Evolutionary conservation across 352 stramenopile genomes (phyloP), one percentile per base, ranked within the genome.

Genomic region (Phytopythium cucurbitacearum): DNA sequence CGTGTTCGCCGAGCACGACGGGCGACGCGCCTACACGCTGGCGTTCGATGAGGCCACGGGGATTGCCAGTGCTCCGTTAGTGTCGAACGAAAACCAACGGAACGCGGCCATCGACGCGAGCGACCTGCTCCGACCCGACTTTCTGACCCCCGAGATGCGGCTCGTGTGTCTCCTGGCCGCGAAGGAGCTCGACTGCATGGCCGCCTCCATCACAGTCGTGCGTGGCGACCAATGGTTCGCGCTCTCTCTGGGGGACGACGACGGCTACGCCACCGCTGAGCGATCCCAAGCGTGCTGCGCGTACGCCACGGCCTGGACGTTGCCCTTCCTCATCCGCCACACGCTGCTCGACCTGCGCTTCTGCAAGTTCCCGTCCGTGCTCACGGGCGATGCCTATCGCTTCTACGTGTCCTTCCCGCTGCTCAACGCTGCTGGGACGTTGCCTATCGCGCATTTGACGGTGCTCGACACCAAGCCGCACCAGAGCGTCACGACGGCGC

Each of bases 401-500:
- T 84, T 79, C 15, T 86, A 78, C 61, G 59, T 78, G 28, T 69
- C 53, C 2, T 73, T 80, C 40, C 74, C 71, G 9, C 82, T 85
- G 44, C 12, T 63, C 6, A 49, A 54, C 10, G 45, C 54, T 3
- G 16, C 57, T 10, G 62, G 51, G 0, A 45, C 69, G 5, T 64
- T 56, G 0, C 46, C 52, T 37, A 64, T 85, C 9, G 73, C 73
- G 5, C 59, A 71, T 50, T 60, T 87, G 7, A 80, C 64, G 36
- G 59, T 86, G 8, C 45, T 77, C 13, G 75, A 84, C 52, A 62
- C 37, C 4, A 76, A 71, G 15, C 72, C 72, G 1, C 53, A 56
- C 16, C 79, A 76, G n/a, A 69, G 55, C 10, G 61, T 86, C 48
- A 84, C 72, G 34, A 84, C 75, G 1, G 83, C 78, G 70, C 75